A percentile compares a stretch with the other conserved stretches of the same genome.
These are phyloP conservation scores for Ceratocystis huliohia DNA, from an alignment of 2,329 filamentous ascomycete genomes.

Conservation along the genomic window DNA sequence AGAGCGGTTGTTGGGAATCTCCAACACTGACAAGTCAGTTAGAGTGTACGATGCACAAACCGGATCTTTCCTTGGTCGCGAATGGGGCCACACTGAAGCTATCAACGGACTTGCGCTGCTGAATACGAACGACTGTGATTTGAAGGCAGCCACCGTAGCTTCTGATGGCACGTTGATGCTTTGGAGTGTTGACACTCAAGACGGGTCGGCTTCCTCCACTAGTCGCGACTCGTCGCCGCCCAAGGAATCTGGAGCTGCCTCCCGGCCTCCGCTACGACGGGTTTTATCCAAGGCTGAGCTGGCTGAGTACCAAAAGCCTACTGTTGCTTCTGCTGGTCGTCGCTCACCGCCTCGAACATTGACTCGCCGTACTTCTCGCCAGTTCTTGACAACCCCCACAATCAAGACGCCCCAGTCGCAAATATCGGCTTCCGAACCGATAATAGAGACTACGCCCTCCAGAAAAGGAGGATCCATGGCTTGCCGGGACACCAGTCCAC, in stretches of 20 bases:
- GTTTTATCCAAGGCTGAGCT: slow-evolving; percentile 81
- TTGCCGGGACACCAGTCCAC: slow-evolving; percentile 35
- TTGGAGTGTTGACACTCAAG: slow-evolving; percentile 47
- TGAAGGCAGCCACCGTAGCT: slow-evolving; percentile 58
- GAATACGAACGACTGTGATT: slow-evolving; percentile 42
- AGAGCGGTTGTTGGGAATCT: slow-evolving; percentile 69
- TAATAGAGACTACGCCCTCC: slow-evolving; percentile 37
- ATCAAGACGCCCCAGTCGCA: slow-evolving; percentile 30
- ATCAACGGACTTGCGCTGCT: slow-evolving; percentile 74
- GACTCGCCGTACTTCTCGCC: slow-evolving; percentile 41
- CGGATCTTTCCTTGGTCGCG: slow-evolving; percentile 67
- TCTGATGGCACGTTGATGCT: slow-evolving; percentile 76
- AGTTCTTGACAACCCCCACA: slow-evolving; percentile 18
- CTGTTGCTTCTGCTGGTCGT: slow-evolving; percentile 30
- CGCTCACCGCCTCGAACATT: slow-evolving; percentile 44
- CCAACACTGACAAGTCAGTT: slow-evolving; percentile 91
- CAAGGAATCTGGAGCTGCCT: slow-evolving; percentile 34
- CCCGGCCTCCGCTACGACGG: slow-evolving; percentile 63
- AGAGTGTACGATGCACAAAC: slow-evolving; percentile 71
- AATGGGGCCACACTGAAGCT: slow-evolving; percentile 91
- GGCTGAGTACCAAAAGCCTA: slow-evolving; percentile 55
- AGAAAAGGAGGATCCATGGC: slow-evolving; percentile 34
- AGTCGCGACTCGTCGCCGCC: slow-evolving; percentile 43
- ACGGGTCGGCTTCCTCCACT: slow-evolving; percentile 29
- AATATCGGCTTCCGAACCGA: slow-evolving; percentile 32